phyloP scores from a whole-genome alignment of 2,329 filamentous ascomycete species.

The Fusarium scirpi region DNA sequence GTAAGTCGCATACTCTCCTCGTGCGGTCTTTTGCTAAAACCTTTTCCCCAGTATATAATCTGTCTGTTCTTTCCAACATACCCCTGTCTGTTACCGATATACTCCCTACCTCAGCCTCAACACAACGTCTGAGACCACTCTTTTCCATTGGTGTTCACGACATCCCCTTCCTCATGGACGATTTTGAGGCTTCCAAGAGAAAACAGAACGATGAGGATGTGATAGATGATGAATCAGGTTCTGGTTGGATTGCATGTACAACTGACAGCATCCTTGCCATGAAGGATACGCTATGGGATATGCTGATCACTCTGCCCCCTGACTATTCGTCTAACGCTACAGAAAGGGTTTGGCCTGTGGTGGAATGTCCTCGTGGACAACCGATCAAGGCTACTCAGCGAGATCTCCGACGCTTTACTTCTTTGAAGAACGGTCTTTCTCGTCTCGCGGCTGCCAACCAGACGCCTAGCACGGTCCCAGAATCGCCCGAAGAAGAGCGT shows the following conservation, averaged over 20 bases:
- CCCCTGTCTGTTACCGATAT: slow-evolving; percentile 78
- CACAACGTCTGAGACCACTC: slow-evolving; percentile 80
- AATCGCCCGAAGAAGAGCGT: slow-evolving; percentile 47
- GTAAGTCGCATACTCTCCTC: slow-evolving; percentile 60
- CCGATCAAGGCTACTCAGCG: slow-evolving; percentile 88
- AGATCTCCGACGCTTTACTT: slow-evolving; percentile 83
- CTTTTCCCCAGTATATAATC: slow-evolving; percentile 78
- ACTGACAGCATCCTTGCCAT: slow-evolving; percentile 92
- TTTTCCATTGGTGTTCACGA: slow-evolving; percentile 96
- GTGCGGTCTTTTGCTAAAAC: slow-evolving; percentile 17
- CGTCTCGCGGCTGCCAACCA: slow-evolving; percentile 53
- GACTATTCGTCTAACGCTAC: slow-evolving; percentile 67
- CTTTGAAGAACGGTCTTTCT: slow-evolving; percentile 73
- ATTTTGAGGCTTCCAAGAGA: slow-evolving; percentile 63
- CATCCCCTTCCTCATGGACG: slow-evolving; percentile 79
- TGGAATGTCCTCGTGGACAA: slow-evolving; percentile 74
- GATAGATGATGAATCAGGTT: slow-evolving; percentile 61
- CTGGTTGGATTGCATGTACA: slow-evolving; percentile 93
- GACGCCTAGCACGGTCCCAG: slow-evolving; percentile 44
- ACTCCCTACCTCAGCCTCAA: slow-evolving; percentile 71
- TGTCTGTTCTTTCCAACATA: slow-evolving; percentile 92
- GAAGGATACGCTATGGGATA: slow-evolving; percentile 89
- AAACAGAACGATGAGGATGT: slow-evolving; percentile 52
- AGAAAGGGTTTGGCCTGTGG: slow-evolving; percentile 78
- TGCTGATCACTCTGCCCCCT: slow-evolving; percentile 85